Conservation (phyloP, 495 filamentous ascomycete species). For the Haplographium delicatum region DNA sequence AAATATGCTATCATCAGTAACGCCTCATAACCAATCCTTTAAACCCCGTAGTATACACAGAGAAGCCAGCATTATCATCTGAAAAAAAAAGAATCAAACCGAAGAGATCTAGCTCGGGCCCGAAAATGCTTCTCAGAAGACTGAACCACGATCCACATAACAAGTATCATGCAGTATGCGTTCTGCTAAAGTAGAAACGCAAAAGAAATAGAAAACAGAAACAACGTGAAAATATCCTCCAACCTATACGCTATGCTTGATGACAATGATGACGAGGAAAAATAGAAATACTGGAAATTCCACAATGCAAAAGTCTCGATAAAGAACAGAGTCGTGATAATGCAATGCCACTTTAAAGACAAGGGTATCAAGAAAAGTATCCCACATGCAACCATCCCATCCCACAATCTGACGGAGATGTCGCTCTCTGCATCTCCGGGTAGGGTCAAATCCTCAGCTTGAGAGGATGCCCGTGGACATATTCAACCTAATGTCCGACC, state of each 20-base stretch:
- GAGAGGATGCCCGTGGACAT: constrained; percentile 8
- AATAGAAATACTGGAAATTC: constrained; percentile 31
- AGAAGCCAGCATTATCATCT: constrained; percentile 1
- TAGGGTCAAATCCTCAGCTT: neutral
- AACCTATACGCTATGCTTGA: constrained; percentile 24
- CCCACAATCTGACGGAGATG: neutral
- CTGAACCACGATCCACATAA: neutral
- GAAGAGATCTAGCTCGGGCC: constrained; percentile 15
- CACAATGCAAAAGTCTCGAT: constrained; percentile 26
- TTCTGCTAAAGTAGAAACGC: constrained; percentile 13
- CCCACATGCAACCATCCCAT: constrained; percentile 13
- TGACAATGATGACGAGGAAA: constrained; percentile 23
- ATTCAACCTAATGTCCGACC: constrained; percentile 42
- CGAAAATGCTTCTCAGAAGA: constrained; percentile 15
- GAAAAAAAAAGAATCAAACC: neutral
- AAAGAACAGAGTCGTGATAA: constrained; percentile 43
- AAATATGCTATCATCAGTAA: constrained; percentile 18
- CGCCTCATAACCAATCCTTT: constrained; percentile 19
- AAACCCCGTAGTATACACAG: constrained; percentile 26
- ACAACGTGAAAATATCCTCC: constrained; percentile 22
- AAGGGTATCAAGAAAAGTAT: constrained; percentile 25
- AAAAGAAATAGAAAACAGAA: constrained; percentile 18
- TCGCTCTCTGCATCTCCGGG: neutral
- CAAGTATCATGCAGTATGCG: constrained; percentile 3
- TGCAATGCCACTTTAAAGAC: constrained; percentile 33